These are phyloP conservation scores for Pseudopyrenochaeta lycopersici DNA, from an alignment of 2,329 filamentous ascomycete species.

Conservation along the genomic window DNA sequence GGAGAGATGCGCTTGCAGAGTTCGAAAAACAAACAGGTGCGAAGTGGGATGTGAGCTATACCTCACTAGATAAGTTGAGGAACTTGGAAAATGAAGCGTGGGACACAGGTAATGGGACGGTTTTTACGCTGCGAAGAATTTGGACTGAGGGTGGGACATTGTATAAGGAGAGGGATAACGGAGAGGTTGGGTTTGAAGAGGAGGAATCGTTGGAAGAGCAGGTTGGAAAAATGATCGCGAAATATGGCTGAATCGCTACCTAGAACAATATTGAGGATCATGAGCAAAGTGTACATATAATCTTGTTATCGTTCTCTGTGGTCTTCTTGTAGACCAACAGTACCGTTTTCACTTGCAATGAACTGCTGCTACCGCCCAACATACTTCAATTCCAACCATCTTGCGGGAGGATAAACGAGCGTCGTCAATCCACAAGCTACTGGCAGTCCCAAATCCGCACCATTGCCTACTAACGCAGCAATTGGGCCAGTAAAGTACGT, in stretches of 20 bases:
- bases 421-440: conserved; percentile 65
- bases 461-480: conserved; percentile 44
- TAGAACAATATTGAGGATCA: no score
- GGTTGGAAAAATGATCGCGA: conserved; percentile 44
- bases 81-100: conserved; percentile 68
- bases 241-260: neutral
- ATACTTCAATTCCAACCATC: conserved; percentile 58
- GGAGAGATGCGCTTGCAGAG: conserved; percentile 69
- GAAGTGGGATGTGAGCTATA: conserved; percentile 65
- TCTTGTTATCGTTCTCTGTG: no score
- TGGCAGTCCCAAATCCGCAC: conserved; percentile 62
- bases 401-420: conserved; percentile 63
- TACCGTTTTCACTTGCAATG: no score
- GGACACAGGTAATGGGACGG: conserved; percentile 63
- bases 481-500: conserved; percentile 32
- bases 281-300: no score
- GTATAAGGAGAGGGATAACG: conserved; percentile 74
- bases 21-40: conserved; percentile 72
- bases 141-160: conserved; percentile 78
- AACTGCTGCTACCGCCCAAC: conserved; percentile 16
- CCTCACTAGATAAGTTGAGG: conserved; percentile 63
- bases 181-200: conserved; percentile 58
- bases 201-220: conserved; percentile 62
- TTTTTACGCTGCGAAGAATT: conserved; percentile 71
- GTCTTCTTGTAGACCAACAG: no score